Evolutionary conservation across 2,329 filamentous ascomycete genomes (phyloP).

Genomic region (Fusarium clavum): DNA sequence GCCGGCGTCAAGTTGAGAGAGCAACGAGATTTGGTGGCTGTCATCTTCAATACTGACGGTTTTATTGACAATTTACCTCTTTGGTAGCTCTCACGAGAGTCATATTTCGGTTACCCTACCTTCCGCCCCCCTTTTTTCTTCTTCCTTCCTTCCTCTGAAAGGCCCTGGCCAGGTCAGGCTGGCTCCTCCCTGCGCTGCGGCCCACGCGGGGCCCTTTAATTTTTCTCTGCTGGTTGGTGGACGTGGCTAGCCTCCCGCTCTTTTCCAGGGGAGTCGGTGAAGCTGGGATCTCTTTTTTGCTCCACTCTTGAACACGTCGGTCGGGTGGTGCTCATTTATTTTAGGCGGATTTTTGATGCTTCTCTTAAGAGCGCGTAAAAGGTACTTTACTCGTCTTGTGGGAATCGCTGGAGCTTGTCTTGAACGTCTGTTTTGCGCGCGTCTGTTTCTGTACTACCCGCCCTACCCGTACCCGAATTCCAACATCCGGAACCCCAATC

Average conservation of each 20-base stretch:
- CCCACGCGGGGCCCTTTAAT: slow-evolving; percentile 40
- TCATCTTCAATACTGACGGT: background rate
- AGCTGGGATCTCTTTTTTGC: slow-evolving; percentile 38
- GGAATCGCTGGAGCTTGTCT: slow-evolving; percentile 31
- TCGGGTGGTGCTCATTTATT: slow-evolving; percentile 33
- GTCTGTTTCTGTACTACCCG: slow-evolving; percentile 8
- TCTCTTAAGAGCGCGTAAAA: slow-evolving; percentile 22
- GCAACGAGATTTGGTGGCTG: slow-evolving; percentile 17
- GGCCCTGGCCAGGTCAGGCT: slow-evolving; percentile 15
- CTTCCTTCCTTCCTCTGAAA: background rate
- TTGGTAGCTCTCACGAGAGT: slow-evolving; percentile 1
- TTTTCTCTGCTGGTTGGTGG: slow-evolving; percentile 35
- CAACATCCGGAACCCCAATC: background rate
- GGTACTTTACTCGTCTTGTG: slow-evolving; percentile 34
- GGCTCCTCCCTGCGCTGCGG: slow-evolving; percentile 26
- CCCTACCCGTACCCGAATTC: slow-evolving; percentile 18
- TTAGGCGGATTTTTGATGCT: slow-evolving; percentile 30
- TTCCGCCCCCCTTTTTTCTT: slow-evolving; percentile 10
- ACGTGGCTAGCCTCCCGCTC: slow-evolving; percentile 32
- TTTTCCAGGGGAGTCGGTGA: slow-evolving; percentile 38
- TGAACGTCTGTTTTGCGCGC: slow-evolving; percentile 18
- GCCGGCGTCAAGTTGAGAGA: background rate
- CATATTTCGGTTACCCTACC: background rate
- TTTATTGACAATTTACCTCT: slow-evolving; percentile 8
- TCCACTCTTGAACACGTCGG: slow-evolving; percentile 38